phyloP scores from a whole-genome alignment of 768 basidiomycete genomes.

The Tylopilus felleus region DNA sequence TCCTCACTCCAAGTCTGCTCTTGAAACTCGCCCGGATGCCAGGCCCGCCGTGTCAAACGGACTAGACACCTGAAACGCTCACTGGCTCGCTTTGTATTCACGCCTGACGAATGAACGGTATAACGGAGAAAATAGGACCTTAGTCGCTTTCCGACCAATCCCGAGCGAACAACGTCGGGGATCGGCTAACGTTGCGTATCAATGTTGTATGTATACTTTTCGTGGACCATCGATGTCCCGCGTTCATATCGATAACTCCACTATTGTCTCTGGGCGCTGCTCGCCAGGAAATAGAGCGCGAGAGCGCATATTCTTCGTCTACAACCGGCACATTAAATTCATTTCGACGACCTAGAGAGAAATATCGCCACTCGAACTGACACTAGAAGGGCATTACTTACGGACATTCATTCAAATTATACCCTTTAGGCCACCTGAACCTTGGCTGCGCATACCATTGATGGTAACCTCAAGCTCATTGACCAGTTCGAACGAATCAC shows the following conservation, averaged over 20 bases:
- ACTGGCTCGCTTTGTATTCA: not conserved
- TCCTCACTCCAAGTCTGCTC: too few relatives aligned
- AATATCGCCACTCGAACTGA: not conserved
- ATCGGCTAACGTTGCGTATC: not conserved
- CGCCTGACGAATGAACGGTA: slow-evolving; percentile 5
- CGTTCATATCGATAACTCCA: slow-evolving; percentile 38
- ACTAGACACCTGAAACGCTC: not conserved
- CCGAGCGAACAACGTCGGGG: slow-evolving; percentile 6
- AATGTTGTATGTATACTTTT: not conserved
- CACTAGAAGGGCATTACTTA: slow-evolving; percentile 11
- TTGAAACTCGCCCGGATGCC: not conserved
- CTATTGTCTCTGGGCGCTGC: slow-evolving; percentile 42
- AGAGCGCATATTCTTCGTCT: not conserved
- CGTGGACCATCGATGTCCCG: slow-evolving; percentile 22
- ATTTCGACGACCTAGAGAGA: not conserved
- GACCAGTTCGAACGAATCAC: not conserved
- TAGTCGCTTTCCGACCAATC: slow-evolving; percentile 7
- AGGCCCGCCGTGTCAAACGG: not conserved
- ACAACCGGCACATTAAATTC: slow-evolving; percentile 18
- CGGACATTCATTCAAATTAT: slow-evolving; percentile 5
- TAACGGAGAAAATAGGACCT: slow-evolving; percentile 5
- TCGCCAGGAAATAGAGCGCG: slow-evolving; percentile 14
- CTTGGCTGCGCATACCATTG: slow-evolving; percentile 11
- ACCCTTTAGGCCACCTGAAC: slow-evolving; percentile 2
- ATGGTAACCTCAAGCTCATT: slow-evolving; percentile 4